Percentiles rank a stretch among this genome's conserved stretches.
Evolutionary conservation across 495 filamentous ascomycete genomes (phyloP).

Genomic region (Aspergillus asperescens): DNA sequence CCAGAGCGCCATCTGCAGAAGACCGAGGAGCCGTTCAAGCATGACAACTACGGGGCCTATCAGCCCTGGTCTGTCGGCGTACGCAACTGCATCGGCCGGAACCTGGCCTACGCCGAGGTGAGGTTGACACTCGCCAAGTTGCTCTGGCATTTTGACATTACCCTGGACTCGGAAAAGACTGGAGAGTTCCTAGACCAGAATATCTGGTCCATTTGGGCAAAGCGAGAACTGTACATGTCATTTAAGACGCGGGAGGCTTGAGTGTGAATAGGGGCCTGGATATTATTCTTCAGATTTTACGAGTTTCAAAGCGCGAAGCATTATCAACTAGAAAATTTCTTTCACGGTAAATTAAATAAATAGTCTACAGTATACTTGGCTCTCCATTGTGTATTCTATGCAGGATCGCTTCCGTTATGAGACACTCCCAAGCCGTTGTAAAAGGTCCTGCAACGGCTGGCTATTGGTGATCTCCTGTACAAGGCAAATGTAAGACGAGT

Average conservation of each 20-base stretch:
- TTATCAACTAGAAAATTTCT: too few species aligned
- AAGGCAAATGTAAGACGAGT: background rate
- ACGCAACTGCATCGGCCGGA: constrained; percentile 3
- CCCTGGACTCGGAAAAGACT: background rate
- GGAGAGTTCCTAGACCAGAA: background rate
- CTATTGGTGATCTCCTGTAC: background rate
- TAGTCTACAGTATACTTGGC: background rate
- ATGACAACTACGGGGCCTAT: background rate
- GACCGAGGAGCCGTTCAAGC: background rate
- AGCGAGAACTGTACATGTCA: background rate
- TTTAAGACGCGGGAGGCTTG: background rate
- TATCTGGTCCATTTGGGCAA: background rate
- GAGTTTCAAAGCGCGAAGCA: too few species aligned
- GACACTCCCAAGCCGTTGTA: background rate
- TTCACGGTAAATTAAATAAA: too few species aligned
- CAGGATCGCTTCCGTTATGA: too few species aligned
- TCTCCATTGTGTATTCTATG: background rate
- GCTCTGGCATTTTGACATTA: background rate
- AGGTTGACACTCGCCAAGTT: background rate
- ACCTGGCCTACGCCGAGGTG: constrained; percentile 5
- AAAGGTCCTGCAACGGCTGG: background rate
- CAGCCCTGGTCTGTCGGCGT: background rate
- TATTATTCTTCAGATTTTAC: too few species aligned
- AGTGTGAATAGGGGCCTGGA: background rate
- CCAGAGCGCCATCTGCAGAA: background rate